Percentiles rank a stretch among this genome's conserved stretches.
Conservation (phyloP, 768 basidiomycete species). For the Boletus subparvulus region DNA sequence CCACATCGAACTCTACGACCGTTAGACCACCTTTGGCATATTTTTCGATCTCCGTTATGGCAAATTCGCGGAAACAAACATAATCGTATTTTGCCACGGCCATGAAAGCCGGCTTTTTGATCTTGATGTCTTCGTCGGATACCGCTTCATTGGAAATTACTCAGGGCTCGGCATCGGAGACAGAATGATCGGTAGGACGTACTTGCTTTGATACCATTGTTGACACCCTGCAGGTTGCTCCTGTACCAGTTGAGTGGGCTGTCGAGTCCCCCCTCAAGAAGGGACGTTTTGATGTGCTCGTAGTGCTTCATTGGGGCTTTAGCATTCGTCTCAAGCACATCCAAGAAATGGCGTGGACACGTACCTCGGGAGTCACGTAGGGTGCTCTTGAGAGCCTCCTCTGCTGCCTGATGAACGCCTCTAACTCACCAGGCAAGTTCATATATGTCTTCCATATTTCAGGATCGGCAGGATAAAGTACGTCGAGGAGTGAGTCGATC, state of each 20-base stretch:
- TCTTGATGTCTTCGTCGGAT: conserved; percentile 24
- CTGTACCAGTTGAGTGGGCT: conserved; percentile 42
- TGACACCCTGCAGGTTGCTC: conserved; percentile 27
- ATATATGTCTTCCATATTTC: conserved; percentile 36
- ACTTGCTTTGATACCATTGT: conserved; percentile 32
- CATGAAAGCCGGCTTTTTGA: conserved; percentile 40
- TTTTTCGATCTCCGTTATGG: conserved; percentile 23
- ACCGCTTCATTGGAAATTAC: conserved; percentile 13
- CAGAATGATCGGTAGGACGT: not conserved
- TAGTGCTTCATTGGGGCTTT: conserved; percentile 23
- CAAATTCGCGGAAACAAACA: conserved; percentile 30
- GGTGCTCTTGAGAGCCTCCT: conserved; percentile 20
- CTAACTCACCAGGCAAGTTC: conserved; percentile 34
- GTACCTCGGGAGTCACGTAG: conserved; percentile 37
- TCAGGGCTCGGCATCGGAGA: not conserved
- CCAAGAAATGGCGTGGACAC: not conserved
- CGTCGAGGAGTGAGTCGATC: conserved; percentile 41
- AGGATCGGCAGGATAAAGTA: conserved; percentile 37
- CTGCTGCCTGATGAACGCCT: conserved; percentile 30
- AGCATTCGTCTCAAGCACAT: not conserved
- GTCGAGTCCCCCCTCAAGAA: conserved; percentile 33
- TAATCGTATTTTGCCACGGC: conserved; percentile 36
- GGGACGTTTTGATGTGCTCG: conserved; percentile 26
- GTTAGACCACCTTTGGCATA: conserved; percentile 30
- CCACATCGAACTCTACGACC: conserved; percentile 34